Evolutionary conservation across 140 eudicot species (phyloP).

Genomic region (Anethum foeniculum): DNA sequence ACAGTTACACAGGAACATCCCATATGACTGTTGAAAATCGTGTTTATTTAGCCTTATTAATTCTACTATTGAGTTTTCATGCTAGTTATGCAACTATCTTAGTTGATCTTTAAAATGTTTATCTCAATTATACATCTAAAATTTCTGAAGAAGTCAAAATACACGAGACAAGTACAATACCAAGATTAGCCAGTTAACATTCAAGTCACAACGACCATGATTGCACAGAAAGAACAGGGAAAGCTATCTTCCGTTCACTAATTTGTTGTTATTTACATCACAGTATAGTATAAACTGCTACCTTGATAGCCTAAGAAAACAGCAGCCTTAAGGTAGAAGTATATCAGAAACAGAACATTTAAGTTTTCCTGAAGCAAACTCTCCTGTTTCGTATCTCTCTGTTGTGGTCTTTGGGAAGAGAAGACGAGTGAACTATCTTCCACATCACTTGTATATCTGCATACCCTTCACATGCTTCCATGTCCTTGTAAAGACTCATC

Average conservation of each 20-base stretch:
- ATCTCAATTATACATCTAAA: neutral
- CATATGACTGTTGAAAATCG: too few species aligned
- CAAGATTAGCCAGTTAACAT: neutral
- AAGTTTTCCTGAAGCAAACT: neutral
- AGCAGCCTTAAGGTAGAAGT: neutral
- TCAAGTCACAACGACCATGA: neutral
- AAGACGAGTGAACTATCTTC: constrained; percentile 68
- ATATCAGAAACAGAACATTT: neutral
- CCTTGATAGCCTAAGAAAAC: neutral
- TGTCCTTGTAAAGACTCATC: constrained; percentile 61
- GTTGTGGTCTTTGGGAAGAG: constrained; percentile 6
- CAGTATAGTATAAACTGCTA: neutral
- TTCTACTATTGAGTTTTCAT: neutral
- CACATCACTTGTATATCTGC: constrained; percentile 80
- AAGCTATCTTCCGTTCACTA: neutral
- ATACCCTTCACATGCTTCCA: constrained; percentile 70
- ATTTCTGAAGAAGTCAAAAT: neutral
- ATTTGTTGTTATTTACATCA: neutral
- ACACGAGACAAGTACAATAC: neutral
- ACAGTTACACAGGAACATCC: too few species aligned
- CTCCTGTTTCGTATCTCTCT: constrained; percentile 15
- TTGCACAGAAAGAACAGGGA: neutral
- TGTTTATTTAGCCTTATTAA: too few species aligned
- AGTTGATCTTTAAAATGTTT: neutral
- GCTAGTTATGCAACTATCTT: neutral